phyloP scores from a whole-genome alignment of 208 protist species.

The Wallacemonas collosoma region DNA sequence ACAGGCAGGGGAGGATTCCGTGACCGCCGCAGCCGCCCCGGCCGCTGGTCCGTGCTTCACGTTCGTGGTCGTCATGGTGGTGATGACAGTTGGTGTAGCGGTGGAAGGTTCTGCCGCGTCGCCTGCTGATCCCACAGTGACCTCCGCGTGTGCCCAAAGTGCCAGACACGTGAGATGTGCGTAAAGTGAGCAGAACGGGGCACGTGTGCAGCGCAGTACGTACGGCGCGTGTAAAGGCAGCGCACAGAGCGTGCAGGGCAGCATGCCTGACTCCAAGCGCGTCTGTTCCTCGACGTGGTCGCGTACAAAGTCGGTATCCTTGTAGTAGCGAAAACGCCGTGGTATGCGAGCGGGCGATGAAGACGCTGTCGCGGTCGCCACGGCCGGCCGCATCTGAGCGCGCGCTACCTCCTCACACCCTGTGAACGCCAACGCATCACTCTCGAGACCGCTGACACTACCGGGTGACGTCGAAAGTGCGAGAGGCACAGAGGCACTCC shows the following conservation, averaged over 20 bases:
- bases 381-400: too few species aligned
- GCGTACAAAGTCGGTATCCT: conserved; percentile 52
- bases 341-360: conserved; percentile 17
- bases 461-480: too few species aligned
- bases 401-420: too few species aligned
- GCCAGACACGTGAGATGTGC: conserved; percentile 71
- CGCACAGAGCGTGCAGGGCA: conserved; percentile 74
- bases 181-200: conserved; percentile 67
- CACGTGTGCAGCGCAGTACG: conserved; percentile 60
- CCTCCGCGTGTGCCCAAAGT: conserved; percentile 53
- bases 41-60: too few species aligned
- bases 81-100: too few species aligned
- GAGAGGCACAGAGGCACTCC: too few species aligned
- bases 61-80: too few species aligned
- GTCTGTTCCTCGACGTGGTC: conserved; percentile 43
- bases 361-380: neutral
- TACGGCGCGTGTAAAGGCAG: conserved; percentile 61
- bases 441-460: too few species aligned
- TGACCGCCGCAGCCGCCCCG: too few species aligned
- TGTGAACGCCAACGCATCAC: too few species aligned
- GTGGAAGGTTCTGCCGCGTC: too few species aligned
- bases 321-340: conserved; percentile 39
- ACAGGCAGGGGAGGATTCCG: neutral
- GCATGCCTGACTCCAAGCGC: conserved; percentile 39
- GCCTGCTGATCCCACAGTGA: neutral